These are phyloP conservation scores for Mycosphaerella sp. DNA, from an alignment of 2,329 filamentous ascomycete genomes.

Conservation along the genomic window DNA sequence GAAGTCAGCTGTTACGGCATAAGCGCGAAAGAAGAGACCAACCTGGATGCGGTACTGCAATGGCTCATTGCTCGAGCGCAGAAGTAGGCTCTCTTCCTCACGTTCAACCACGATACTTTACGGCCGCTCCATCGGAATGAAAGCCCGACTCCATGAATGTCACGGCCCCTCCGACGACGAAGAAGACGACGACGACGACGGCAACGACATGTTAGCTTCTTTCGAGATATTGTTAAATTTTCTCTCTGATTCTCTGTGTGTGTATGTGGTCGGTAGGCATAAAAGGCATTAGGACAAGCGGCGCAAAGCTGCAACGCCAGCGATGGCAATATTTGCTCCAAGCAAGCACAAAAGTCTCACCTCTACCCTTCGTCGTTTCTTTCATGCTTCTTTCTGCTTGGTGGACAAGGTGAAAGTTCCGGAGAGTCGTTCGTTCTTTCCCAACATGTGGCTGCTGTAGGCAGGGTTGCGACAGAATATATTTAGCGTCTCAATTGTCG, in stretches of 20 bases:
- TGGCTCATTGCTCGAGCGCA: constrained; percentile 90
- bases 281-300: constrained; percentile 20
- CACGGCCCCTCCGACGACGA: constrained; percentile 13
- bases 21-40: constrained; percentile 97
- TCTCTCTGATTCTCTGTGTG: background rate
- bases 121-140: constrained; percentile 17
- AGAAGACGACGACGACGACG: constrained; percentile 7
- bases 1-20: constrained; percentile 99
- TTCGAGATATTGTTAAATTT: background rate
- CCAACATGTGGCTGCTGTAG: too few species aligned
- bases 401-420: too few species aligned
- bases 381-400: too few species aligned
- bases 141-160: constrained; percentile 16
- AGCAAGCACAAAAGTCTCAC: constrained; percentile 1
- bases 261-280: constrained; percentile 14
- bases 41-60: constrained; percentile 91
- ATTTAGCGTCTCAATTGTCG: background rate
- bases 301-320: constrained; percentile 33
- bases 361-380: background rate
- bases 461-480: background rate
- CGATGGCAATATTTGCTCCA: constrained; percentile 29
- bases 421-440: too few species aligned
- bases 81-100: constrained; percentile 43
- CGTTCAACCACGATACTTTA: constrained; percentile 15
- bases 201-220: constrained; percentile 5